These are phyloP conservation scores for Fusarium continuum DNA, from an alignment of 2,329 filamentous ascomycete genomes.

Conservation along the genomic window DNA sequence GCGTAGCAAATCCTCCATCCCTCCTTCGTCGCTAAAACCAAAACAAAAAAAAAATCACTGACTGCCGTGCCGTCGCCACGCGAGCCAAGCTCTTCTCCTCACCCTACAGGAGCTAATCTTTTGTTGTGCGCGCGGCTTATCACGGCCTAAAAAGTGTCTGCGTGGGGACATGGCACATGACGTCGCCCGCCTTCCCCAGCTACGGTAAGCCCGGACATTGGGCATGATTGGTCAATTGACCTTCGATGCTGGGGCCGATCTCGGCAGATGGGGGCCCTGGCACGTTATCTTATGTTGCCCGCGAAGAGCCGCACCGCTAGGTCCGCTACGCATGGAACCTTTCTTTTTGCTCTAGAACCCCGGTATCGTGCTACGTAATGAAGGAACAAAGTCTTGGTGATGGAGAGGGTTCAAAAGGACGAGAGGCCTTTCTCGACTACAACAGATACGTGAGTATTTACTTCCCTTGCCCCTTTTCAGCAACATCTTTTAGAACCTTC, in stretches of 20 bases:
- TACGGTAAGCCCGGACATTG: conserved; percentile 9
- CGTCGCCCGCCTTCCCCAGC: conserved; percentile 33
- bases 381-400: not conserved
- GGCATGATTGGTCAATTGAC: conserved; percentile 41
- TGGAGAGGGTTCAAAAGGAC: too few species aligned
- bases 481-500: too few species aligned
- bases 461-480: too few species aligned
- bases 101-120: conserved; percentile 22
- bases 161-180: conserved; percentile 38
- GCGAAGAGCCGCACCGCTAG: conserved; percentile 41
- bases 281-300: conserved; percentile 29
- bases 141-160: conserved; percentile 40
- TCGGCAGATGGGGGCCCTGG: conserved; percentile 33
- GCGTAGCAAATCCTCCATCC: conserved; percentile 17
- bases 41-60: too few species aligned
- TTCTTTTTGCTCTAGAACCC: not conserved
- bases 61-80: conserved; percentile 17
- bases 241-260: conserved; percentile 30
- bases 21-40: too few species aligned
- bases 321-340: not conserved
- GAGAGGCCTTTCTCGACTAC: not conserved
- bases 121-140: conserved; percentile 43
- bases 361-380: not conserved
- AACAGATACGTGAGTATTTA: not conserved
- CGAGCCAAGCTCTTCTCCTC: conserved; percentile 14